Base-by-base conservation (phyloP, 148 eudicot species). In the Spergularia bocconei region DNA sequence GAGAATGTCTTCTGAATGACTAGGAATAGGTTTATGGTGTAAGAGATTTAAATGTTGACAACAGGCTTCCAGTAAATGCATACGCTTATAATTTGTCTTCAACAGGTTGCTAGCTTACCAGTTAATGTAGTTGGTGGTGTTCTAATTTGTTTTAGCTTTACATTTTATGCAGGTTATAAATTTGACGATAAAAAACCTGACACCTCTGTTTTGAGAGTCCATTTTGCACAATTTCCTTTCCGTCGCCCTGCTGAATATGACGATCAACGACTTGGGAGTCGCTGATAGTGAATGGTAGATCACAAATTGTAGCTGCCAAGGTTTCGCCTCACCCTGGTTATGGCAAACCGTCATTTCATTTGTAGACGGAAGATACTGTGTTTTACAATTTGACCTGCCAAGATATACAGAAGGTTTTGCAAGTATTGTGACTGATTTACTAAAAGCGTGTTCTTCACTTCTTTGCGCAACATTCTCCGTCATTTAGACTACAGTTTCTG, bases 221-320 rank as follows among this genome's bases (percentile, higher is more conserved):
- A 85, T 64, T 91, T 91, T 77, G 98, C 97, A 20, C 91, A 94
- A 80, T 94, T 94, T 73, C 98, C 98, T 11, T 90, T 94, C 65
- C 88, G 82, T 33, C 82, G 72, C 53, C 96, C 91, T 66, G 78
- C 93, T 69, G 85, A 84, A 71, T 81, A 61, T 54, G 87, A 76
- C 7, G 83, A 78, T 58, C 80, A 36, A 66, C 79, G 73, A 60
- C 29, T 74, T 12, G 79, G 69, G 59, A 75, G 74, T 68, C 72
- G 68, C 36, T 33, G 75, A 78, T 65, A 13, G 36, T 19, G 58
- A 29, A 58, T 14, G 44, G 44, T 52, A 20, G 57, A 23, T 8
- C 25, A 23, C 25, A 36, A 50, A 48, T 16, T 20, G 17, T 38
- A 38, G 17, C 10, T 39, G 10, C 21, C 68, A 38, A 38, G 13